These are phyloP conservation scores for Biscutella auriculata DNA, from an alignment of 441 rosid species.

Conservation along the genomic window DNA sequence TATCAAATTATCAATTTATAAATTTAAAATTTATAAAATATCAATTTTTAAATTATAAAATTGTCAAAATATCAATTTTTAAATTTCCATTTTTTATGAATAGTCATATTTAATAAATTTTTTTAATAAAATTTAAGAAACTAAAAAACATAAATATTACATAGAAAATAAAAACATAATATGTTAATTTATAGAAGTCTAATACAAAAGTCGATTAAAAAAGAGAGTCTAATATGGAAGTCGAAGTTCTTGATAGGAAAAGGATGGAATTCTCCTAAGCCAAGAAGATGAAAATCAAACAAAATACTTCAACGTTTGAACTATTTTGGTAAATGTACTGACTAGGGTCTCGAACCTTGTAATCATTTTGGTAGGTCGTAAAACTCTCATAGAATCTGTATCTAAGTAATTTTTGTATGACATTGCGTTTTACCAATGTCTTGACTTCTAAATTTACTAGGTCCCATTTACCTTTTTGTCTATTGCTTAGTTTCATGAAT, in stretches of 20 bases:
- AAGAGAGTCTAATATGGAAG: too few relatives aligned
- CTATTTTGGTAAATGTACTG: not conserved
- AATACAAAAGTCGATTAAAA: too few relatives aligned
- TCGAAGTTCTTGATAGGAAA: conserved; percentile 12
- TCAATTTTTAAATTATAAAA: too few relatives aligned
- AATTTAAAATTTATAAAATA: too few relatives aligned
- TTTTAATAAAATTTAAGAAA: too few relatives aligned
- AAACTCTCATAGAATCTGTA: not conserved
- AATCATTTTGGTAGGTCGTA: not conserved
- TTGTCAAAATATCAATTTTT: too few relatives aligned
- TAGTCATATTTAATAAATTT: too few relatives aligned
- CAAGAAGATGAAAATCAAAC: conserved; percentile 3
- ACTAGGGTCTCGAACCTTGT: not conserved
- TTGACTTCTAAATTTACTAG: not conserved
- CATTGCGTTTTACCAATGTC: not conserved
- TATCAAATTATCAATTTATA: too few relatives aligned
- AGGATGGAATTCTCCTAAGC: not conserved
- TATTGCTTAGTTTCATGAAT: not conserved
- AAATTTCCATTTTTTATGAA: too few relatives aligned
- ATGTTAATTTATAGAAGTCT: too few relatives aligned
- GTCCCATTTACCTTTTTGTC: not conserved
- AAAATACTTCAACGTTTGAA: not conserved
- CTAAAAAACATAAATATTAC: too few relatives aligned
- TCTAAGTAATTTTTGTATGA: not conserved
- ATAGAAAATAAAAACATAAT: too few relatives aligned